Evolutionary conservation across 2,329 filamentous ascomycete species (phyloP), one percentile per base, ranked within the genome.

Genomic region (Boeremia exigua): DNA sequence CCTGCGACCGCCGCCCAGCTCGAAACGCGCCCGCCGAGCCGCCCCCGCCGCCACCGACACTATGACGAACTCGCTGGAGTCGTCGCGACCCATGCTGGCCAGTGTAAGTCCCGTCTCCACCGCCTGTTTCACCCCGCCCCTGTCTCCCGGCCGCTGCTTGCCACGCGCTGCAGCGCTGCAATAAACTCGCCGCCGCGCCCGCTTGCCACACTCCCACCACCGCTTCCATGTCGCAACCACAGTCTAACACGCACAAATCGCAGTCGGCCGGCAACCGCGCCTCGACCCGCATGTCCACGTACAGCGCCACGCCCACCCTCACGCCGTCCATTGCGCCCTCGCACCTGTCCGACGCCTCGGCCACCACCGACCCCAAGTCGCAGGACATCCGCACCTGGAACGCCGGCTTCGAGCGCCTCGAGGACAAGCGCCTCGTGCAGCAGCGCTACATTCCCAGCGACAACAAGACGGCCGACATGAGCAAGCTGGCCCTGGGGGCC

Each of bases 401-500:
- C 67, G 86, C 88, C 58, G 88, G 90, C 56, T 86, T 96, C 61
- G 88, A 92, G 69, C 90, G 92, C 70, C 90, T 97, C 79, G 91
- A 96, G 77, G 95, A 96, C 82, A 92, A 91, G 78, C 90, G 89
- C 44, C 86, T 96, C 27, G 81, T 86, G 66, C 86, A 89, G 68
- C 93, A 97, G 80, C 89, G 93, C 66, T 93, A 93, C 71, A 82
- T 86, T 53, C 86, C 93, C 61, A 89, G 82, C 73, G 86, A 89
- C 60, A 87, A 94, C 77, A 96, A 96, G 82, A 86, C 84, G 17
- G 90, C 91, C 69, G 88, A 89, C 73, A 82, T 96, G 77, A 88
- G 87, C 80, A 96, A 96, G 80, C 84, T 96, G 55, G 92, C 92
- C 33, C 84, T 96, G 48, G 90, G 92, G 43, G 92, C 92, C 58